phyloP scores from a whole-genome alignment of 225 moss, liverwort and hornwort genomes.

The Sphagnum tenellum region DNA sequence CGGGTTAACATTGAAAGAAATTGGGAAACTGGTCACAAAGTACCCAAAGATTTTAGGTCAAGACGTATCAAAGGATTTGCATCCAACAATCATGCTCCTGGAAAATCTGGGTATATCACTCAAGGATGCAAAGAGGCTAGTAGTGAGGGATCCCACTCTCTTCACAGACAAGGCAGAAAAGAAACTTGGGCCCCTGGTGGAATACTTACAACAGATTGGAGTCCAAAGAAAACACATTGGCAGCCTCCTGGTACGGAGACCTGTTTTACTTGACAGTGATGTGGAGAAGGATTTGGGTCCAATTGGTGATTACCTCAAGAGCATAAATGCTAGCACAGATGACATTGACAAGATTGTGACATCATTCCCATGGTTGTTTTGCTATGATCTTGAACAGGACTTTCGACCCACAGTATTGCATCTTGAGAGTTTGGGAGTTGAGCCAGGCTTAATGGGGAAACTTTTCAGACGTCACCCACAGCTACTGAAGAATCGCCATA shows the following conservation, averaged over 20 bases:
- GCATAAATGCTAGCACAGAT: slow-evolving; percentile 35
- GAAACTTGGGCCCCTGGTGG: slow-evolving; percentile 33
- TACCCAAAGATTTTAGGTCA: slow-evolving; percentile 42
- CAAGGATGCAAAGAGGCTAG: slow-evolving; percentile 43
- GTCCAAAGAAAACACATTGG: slow-evolving; percentile 38
- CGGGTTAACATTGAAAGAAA: slow-evolving; percentile 31
- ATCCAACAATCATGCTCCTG: slow-evolving; percentile 17
- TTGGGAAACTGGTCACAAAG: slow-evolving; percentile 49
- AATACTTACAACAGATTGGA: slow-evolving; percentile 32
- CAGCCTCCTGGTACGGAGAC: slow-evolving; percentile 32
- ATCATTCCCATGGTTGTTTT: slow-evolving; percentile 52
- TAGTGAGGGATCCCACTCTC: slow-evolving; percentile 39
- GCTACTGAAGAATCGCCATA: slow-evolving; percentile 37
- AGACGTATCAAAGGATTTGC: slow-evolving; percentile 28
- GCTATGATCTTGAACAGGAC: slow-evolving; percentile 48
- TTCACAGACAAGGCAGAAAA: slow-evolving; percentile 30
- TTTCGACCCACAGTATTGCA: slow-evolving; percentile 44
- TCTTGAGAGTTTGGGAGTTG: slow-evolving; percentile 35
- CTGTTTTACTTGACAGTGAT: slow-evolving; percentile 42
- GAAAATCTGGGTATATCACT: slow-evolving; percentile 23
- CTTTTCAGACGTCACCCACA: slow-evolving; percentile 52
- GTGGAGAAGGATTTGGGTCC: slow-evolving; percentile 50
- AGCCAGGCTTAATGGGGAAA: slow-evolving; percentile 41
- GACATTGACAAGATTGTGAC: slow-evolving; percentile 58
- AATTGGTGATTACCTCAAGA: slow-evolving; percentile 43